Base-by-base conservation (phyloP, 2,329 filamentous ascomycete genomes). In the Epichloe glyceriae region DNA sequence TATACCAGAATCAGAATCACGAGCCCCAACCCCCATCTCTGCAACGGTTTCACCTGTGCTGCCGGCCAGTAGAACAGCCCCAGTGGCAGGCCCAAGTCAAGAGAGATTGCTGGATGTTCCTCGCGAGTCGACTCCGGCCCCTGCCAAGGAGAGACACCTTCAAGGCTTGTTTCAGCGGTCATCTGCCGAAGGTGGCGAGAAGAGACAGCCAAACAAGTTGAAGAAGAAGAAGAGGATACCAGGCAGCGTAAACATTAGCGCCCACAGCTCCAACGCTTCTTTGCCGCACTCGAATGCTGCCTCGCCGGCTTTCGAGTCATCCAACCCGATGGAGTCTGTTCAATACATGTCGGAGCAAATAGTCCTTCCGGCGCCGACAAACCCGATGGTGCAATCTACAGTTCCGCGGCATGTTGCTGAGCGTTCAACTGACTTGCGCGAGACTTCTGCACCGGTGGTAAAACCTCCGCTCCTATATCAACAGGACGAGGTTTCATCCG, bases 191-290 rank as follows among this genome's bases (percentile, higher is more conserved):
- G 75, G 72, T 17, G 75, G 71, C 38, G 83, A 83, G 55, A 82
- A 78, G 59, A 79, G 86, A 44, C 85, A 84, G 62, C 88, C 89
- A 0, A 96, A 95, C 61, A 95, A 96, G 67, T 72, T 98, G 48
- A 86, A 85, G 66, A 97, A 97, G 66, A 97, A 97, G 73, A 95
- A 88, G 67, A 76, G 83, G 55, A 72, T 86, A 50, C 83, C 86
- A 0, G 83, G 82, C 41, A 88, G 86, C 61, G 70, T 85, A 20
- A 90, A 88, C 58, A 84, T 83, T 19, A 96, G 91, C 63, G 90
- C 91, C 0, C 89, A 95, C 56, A 96, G 90, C 62, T 97, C 93
- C 15, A 85, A 80, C 6, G 80, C 86, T 15, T 96, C 90, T 7
- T 71, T 95, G 15, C 64, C 70, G 5, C 64, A 66, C 39, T 73